Base-by-base conservation (phyloP, 306 rosid species). In the Cicer judaicum region DNA sequence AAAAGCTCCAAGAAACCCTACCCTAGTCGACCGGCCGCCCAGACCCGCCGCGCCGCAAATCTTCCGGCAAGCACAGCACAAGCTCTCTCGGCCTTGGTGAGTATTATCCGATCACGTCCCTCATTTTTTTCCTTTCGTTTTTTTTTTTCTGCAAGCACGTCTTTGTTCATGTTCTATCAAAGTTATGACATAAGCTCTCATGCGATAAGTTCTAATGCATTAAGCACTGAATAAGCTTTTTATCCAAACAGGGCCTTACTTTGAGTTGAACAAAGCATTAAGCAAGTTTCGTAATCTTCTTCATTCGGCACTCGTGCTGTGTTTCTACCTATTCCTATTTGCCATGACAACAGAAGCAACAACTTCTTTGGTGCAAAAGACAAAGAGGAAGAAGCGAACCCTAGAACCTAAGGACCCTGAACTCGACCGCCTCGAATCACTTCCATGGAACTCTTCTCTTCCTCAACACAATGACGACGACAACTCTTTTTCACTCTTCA, bases 381-480 rank as follows among this genome's bases (percentile, higher is more conserved):
- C 65, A 14, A 89, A 89, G 75, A 81, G 86, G 46, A 89, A 68
- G 67, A 85, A 64, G 46, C 70, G 73, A 78, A 81, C 70, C 54
- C 9, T 10, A 5, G 76, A 65, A 4, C 64, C 29, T 6, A 62
- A 69, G n/a, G 86, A 87, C 21, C 79, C 82, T 36, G 89, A 89
- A 34, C 55, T 88, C 40, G 92, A 93, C 7, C 88, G 81, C 1
- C 66, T 91, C 56, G 78, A 93, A 36, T 85, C 88, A 5, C 89
- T 93, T 14, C 80, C 91, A 0, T 91, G 98, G 98, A 88, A 82
- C 81, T 14, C 89, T 0, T 64, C 96, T 7, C 73, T 91, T 40
- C 79, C 94, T 43, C 74, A 46, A 70, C 38, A 71, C 0, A 76
- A 64, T 6, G 81, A 89, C 7, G 82, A 89, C 3, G 86, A 77